phyloP scores from a whole-genome alignment of 495 filamentous ascomycete genomes.

The Aspergillus baeticus region DNA sequence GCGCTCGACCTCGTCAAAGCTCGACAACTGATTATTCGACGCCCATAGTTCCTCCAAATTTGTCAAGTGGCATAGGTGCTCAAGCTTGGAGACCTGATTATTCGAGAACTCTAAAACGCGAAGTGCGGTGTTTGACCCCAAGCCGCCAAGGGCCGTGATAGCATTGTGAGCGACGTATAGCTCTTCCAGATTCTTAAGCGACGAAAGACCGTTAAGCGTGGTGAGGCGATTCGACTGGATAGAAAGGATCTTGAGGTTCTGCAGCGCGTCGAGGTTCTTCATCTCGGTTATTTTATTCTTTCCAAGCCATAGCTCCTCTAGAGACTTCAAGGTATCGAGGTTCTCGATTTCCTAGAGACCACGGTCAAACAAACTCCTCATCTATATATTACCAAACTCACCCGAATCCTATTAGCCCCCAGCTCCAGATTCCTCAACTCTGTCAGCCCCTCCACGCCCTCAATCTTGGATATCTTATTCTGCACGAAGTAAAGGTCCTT shows the following conservation, averaged over 20 bases:
- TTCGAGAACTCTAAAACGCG: conserved; percentile 85
- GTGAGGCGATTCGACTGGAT: conserved; percentile 97
- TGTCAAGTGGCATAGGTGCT: conserved; percentile 64
- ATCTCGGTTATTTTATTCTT: conserved; percentile 97
- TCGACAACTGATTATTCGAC: conserved; percentile 77
- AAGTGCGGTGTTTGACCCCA: conserved; percentile 69
- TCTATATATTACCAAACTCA: conserved; percentile 22
- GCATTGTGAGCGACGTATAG: conserved; percentile 98
- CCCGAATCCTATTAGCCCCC: conserved; percentile 85
- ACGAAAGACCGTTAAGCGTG: conserved; percentile 68
- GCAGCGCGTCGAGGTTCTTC: conserved; percentile 67
- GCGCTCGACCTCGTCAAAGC: conserved; percentile 80
- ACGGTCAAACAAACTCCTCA: neutral
- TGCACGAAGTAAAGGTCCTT: conserved; percentile 91
- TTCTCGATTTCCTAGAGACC: conserved; percentile 77
- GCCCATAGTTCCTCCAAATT: conserved; percentile 92
- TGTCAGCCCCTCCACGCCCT: conserved; percentile 73
- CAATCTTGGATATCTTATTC: conserved; percentile 87
- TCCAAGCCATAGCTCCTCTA: conserved; percentile 93
- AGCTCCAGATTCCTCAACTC: conserved; percentile 82
- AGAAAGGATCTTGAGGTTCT: conserved; percentile 83
- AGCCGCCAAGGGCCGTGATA: conserved; percentile 72
- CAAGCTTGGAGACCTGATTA: conserved; percentile 76
- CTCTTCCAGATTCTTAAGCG: conserved; percentile 81
- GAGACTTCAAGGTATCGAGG: conserved; percentile 66